Evolutionary conservation across 257 asterid species (phyloP).

Genomic region (Solanum corneliomulleri): DNA sequence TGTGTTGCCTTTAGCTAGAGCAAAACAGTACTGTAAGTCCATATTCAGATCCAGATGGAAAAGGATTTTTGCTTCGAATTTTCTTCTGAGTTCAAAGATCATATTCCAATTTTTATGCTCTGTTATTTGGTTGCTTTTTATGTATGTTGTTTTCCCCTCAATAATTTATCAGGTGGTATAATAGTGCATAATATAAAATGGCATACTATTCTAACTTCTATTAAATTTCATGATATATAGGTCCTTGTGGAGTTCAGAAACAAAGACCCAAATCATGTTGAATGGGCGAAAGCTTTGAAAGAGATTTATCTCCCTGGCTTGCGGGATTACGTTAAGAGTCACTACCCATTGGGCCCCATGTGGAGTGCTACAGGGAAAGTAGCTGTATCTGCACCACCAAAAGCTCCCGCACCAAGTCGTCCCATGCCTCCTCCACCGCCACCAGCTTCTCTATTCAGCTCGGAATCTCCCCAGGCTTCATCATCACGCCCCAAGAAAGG

Average conservation of each 20-base stretch:
- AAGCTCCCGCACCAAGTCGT: slow-evolving; percentile 35
- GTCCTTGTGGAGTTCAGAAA: slow-evolving; percentile 85
- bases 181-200: background rate
- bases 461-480: slow-evolving; percentile 64
- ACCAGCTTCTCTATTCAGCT: slow-evolving; percentile 70
- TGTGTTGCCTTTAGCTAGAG: background rate
- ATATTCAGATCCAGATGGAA: background rate
- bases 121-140: background rate
- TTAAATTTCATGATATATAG: slow-evolving; percentile 14
- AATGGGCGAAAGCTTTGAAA: slow-evolving; percentile 95
- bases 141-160: background rate
- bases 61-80: background rate
- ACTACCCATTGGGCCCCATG: slow-evolving; percentile 87
- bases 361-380: slow-evolving; percentile 78
- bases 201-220: background rate
- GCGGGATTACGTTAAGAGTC: slow-evolving; percentile 84
- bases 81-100: background rate
- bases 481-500: slow-evolving; percentile 78
- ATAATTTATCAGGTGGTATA: background rate
- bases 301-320: slow-evolving; percentile 88
- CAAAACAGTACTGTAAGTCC: background rate
- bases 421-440: slow-evolving; percentile 92
- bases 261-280: slow-evolving; percentile 85
- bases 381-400: slow-evolving; percentile 42
- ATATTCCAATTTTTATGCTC: background rate